Evolutionary conservation across 805 yeast species (phyloP).

Genomic region (Metschnikowia lochheadii): DNA sequence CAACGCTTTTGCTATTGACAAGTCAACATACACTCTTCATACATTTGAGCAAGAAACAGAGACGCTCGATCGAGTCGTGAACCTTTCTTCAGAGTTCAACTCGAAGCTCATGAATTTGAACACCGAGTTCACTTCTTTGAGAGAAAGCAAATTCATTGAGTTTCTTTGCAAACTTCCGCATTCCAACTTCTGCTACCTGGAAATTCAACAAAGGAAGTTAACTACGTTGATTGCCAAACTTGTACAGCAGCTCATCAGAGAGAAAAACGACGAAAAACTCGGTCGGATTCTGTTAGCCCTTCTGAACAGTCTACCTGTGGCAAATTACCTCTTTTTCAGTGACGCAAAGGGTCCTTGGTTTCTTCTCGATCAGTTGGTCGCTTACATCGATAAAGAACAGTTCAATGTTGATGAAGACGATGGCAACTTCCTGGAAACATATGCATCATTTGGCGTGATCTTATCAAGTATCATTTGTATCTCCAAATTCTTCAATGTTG

Average conservation of each 20-base stretch:
- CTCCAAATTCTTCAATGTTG: conserved; percentile 23
- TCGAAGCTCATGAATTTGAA: conserved; percentile 32
- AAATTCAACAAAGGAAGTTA: conserved; percentile 16
- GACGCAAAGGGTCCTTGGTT: conserved; percentile 15
- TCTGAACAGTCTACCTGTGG: conserved; percentile 12
- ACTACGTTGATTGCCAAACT: conserved; percentile 17
- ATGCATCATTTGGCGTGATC: conserved; percentile 64
- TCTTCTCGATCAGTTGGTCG: conserved; percentile 22
- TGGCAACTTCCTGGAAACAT: conserved; percentile 59
- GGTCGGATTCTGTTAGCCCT: conserved; percentile 21
- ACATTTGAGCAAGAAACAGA: conserved; percentile 25
- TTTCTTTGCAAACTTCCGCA: conserved; percentile 21
- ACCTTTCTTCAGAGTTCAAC: conserved; percentile 19
- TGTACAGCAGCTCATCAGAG: conserved; percentile 10
- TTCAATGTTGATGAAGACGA: conserved; percentile 46
- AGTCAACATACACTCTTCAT: conserved; percentile 20
- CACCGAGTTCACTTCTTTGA: conserved; percentile 38
- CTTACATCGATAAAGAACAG: conserved; percentile 16
- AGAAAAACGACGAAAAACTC: conserved; percentile 23
- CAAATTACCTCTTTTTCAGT: conserved; percentile 15
- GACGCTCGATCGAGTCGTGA: conserved; percentile 18
- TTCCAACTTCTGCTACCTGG: conserved; percentile 16
- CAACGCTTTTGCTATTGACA: conserved; percentile 26
- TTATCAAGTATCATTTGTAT: conserved; percentile 33
- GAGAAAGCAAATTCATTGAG: conserved; percentile 35